Evolutionary conservation across 192 early-diverging fungal genomes (phyloP).

Genomic region (Umbelopsis ramanniana): DNA sequence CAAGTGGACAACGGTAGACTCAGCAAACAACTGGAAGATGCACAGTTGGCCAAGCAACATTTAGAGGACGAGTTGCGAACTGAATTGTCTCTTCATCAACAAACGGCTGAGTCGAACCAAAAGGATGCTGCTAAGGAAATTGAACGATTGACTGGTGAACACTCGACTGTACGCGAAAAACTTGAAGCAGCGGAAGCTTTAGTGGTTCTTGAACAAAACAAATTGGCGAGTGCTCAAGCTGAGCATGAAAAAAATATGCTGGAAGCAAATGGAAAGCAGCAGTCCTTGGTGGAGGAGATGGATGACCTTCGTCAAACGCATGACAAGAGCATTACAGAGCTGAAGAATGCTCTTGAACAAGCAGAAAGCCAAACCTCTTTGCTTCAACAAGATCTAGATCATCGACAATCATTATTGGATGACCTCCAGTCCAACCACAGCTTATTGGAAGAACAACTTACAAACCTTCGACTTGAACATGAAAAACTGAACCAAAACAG

Average conservation of each 20-base stretch:
- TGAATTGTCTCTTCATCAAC: background rate
- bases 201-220: constrained; percentile 4
- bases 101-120: background rate
- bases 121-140: background rate
- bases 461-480: background rate
- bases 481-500: background rate
- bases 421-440: background rate
- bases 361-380: background rate
- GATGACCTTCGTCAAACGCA: background rate
- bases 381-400: background rate
- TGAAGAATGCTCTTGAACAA: background rate
- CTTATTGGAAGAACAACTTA: background rate
- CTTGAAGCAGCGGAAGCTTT: constrained; percentile 1
- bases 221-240: background rate
- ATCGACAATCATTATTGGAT: background rate
- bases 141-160: constrained; percentile 5
- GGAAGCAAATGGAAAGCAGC: background rate
- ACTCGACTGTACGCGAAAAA: background rate
- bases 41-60: background rate
- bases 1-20: background rate
- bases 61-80: background rate
- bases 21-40: background rate
- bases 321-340: background rate
- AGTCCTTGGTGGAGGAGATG: constrained; percentile 14
- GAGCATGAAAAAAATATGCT: background rate